A percentile compares a stretch with the other conserved stretches of the same genome.
phyloP scores from a whole-genome alignment of 228 moss, liverwort and hornwort genomes.

The Sphagnum magellanicum region DNA sequence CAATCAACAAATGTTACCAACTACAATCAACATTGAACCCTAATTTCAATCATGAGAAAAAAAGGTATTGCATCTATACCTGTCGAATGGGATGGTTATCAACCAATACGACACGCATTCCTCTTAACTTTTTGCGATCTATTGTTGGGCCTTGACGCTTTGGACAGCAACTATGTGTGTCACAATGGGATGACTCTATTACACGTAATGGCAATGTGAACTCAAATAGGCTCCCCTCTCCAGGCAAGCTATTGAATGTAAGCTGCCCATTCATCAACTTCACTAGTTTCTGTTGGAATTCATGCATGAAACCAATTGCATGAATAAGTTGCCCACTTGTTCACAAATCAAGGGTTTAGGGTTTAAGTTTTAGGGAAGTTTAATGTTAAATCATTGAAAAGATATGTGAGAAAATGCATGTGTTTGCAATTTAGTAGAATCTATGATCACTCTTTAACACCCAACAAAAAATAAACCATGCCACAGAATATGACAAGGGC shows the following conservation, averaged over 20 bases:
- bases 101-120: constrained; percentile 42
- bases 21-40: too few species aligned
- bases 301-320: neutral
- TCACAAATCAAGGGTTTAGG: too few species aligned
- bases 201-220: constrained; percentile 43
- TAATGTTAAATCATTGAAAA: too few species aligned
- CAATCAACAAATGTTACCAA: too few species aligned
- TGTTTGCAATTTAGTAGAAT: too few species aligned
- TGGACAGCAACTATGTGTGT: neutral
- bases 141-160: neutral
- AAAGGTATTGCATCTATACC: constrained; percentile 15
- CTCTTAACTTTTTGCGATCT: constrained; percentile 49
- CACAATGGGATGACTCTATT: constrained; percentile 3
- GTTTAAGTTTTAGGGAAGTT: too few species aligned
- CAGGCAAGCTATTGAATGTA: constrained; percentile 49
- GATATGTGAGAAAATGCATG: too few species aligned
- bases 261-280: constrained; percentile 73
- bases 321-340: too few species aligned
- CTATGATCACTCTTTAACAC: too few species aligned
- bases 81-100: constrained; percentile 68
- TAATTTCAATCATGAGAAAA: too few species aligned
- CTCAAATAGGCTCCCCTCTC: constrained; percentile 67
- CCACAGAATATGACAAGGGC: too few species aligned
- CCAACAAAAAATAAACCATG: too few species aligned
- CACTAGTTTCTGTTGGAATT: constrained; percentile 59